Conservation (phyloP, 1,139 yeast species). For the Casaregolazyma suthepensis region DNA sequence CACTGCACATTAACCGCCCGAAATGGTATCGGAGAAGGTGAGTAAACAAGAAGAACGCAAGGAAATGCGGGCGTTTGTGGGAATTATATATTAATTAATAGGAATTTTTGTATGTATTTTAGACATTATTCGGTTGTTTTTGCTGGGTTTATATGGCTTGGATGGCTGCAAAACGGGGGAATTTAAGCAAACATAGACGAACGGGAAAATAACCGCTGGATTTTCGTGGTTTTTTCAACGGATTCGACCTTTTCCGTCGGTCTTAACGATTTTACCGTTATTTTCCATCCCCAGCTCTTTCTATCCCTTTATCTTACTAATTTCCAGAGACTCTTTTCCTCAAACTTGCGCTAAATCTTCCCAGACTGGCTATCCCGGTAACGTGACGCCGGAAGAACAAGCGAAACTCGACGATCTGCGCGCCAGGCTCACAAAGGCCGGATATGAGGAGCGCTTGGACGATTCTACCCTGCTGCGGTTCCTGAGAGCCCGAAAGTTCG, state of each 20-base stretch:
- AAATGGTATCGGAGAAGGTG: slow-evolving; percentile 12
- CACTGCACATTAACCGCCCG: not conserved
- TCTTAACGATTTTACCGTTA: not conserved
- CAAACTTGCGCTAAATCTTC: slow-evolving; percentile 58
- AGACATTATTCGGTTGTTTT: not conserved
- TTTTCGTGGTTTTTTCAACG: no score
- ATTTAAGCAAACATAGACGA: not conserved
- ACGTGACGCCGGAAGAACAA: slow-evolving; percentile 64
- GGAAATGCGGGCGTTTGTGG: not conserved
- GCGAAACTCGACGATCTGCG: slow-evolving; percentile 53
- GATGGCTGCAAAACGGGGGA: not conserved
- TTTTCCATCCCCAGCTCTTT: not conserved
- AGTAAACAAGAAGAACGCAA: slow-evolving; percentile 1
- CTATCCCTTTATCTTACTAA: not conserved
- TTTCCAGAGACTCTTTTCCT: slow-evolving; percentile 44
- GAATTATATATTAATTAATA: not conserved
- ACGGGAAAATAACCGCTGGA: no score
- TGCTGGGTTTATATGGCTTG: not conserved
- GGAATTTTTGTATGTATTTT: slow-evolving; percentile 13
- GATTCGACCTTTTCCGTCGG: no score
- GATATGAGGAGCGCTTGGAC: slow-evolving; percentile 71
- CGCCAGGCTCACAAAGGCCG: slow-evolving; percentile 51
- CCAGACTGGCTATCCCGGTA: slow-evolving; percentile 78
- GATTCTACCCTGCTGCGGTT: slow-evolving; percentile 87
- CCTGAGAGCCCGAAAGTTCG: slow-evolving; percentile 93